Percentiles rank a stretch among this genome's conserved stretches.
phyloP scores from a whole-genome alignment of 2,329 filamentous ascomycete species.

The Coleophoma cylindrospora region DNA sequence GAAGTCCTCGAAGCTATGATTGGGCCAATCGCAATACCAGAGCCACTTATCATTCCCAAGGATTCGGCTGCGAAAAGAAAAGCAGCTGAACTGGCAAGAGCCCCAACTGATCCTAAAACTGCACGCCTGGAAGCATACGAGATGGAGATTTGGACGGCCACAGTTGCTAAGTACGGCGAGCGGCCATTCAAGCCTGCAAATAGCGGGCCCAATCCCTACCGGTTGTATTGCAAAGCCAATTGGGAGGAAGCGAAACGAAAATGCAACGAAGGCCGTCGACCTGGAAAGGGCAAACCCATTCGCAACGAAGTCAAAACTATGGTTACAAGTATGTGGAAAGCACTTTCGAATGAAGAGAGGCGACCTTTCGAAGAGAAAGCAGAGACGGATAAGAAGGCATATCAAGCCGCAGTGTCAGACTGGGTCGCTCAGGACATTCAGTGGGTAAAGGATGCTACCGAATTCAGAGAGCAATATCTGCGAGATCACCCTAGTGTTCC shows the following conservation, averaged over 20 bases:
- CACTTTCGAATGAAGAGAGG: slow-evolving; percentile 63
- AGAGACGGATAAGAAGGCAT: slow-evolving; percentile 62
- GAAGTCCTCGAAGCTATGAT: slow-evolving; percentile 78
- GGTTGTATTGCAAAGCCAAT: slow-evolving; percentile 79
- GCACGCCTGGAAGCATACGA: slow-evolving; percentile 54
- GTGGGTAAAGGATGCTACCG: slow-evolving; percentile 67
- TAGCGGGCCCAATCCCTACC: slow-evolving; percentile 76
- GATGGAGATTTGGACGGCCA: slow-evolving; percentile 44
- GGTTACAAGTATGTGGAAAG: slow-evolving; percentile 88
- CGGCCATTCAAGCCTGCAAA: slow-evolving; percentile 69
- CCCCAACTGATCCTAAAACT: slow-evolving; percentile 42
- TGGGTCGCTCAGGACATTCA: slow-evolving; percentile 58
- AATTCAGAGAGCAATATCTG: slow-evolving; percentile 47
- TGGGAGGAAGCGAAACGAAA: slow-evolving; percentile 56
- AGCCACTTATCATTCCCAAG: slow-evolving; percentile 68
- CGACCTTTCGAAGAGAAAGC: slow-evolving; percentile 75
- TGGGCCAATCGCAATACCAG: slow-evolving; percentile 73
- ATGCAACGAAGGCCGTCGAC: slow-evolving; percentile 62
- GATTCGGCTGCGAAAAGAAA: slow-evolving; percentile 53
- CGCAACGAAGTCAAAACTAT: slow-evolving; percentile 82
- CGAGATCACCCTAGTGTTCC: slow-evolving; percentile 43
- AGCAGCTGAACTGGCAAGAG: slow-evolving; percentile 24
- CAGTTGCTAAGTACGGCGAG: slow-evolving; percentile 61
- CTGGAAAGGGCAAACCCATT: slow-evolving; percentile 58
- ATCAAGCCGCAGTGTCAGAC: slow-evolving; percentile 49